Evolutionary conservation across 805 yeast genomes (phyloP).

Genomic region (Saturnispora saitoi): DNA sequence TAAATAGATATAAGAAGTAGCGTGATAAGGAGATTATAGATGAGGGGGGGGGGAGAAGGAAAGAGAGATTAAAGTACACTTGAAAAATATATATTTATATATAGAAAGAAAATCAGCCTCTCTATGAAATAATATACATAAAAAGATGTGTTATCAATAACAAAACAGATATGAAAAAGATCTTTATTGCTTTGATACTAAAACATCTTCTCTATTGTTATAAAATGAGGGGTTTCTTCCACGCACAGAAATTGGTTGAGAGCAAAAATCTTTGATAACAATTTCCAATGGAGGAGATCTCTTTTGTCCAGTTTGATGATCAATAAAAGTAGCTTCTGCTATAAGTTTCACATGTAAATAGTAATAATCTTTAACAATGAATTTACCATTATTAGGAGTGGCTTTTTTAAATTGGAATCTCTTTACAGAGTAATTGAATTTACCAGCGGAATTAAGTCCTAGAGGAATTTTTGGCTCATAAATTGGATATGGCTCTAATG

Average conservation of each 20-base stretch:
- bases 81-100: no score
- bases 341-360: slow-evolving; percentile 22
- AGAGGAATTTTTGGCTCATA: background rate
- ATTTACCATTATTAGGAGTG: slow-evolving; percentile 44
- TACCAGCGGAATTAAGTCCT: background rate
- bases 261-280: slow-evolving; percentile 14
- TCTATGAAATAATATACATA: no score
- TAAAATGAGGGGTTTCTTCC: slow-evolving; percentile 59
- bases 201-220: slow-evolving; percentile 41
- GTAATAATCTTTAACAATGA: slow-evolving; percentile 37
- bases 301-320: background rate
- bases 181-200: slow-evolving; percentile 12
- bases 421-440: slow-evolving; percentile 20
- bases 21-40: no score
- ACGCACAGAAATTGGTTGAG: slow-evolving; percentile 45
- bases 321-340: slow-evolving; percentile 6
- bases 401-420: slow-evolving; percentile 43
- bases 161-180: no score
- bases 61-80: no score
- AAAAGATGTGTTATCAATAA: no score
- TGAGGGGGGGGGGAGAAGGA: no score
- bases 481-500: background rate
- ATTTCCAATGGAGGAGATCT: background rate
- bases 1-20: no score
- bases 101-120: no score